Evolutionary conservation across 2,329 filamentous ascomycete genomes (phyloP), one percentile per base, ranked within the genome.

Genomic region (Pseudopyrenochaeta lycopersici): DNA sequence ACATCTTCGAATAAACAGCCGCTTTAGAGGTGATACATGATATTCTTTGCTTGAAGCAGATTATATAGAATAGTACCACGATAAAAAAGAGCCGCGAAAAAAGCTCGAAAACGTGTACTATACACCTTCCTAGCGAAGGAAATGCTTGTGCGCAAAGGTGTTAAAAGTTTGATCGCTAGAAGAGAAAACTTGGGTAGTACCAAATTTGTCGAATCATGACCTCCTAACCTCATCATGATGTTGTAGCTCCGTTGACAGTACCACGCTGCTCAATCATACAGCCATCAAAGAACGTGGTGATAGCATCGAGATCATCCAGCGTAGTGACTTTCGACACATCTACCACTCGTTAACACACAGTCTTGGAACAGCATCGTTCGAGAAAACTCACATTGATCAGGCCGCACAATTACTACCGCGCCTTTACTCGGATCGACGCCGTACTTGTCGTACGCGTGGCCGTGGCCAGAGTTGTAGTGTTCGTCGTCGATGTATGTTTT

Each of bases 401-500:
- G 86, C 12, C 86, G 77, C 7, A 88, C 80, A 53, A 88, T 74
- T 0, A 84, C 77, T 4, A 86, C 56, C 0, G 71, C 73, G 6
- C 72, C 72, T 0, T 58, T 43, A 1, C 35, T 41, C 0, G 47
- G 20, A 49, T 82, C 77, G 11, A 88, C 74, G 0, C 84, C 84
- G 36, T 86, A 85, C 7, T 75, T 75, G 43, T 84, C 76, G 58
- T 88, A 88, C 1, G 82, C 83, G 39, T 84, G 78, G 0, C 85
- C 85, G 51, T 86, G 82, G 1, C 82, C 83, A 2, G 78, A 77
- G 51, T 85, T 81, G 64, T 84, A 89, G 27, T 74, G 76, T 2
- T 86, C 74, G 20, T 83, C 76, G 52, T 88, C 85, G 42, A 92
- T 76, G 63, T 82, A 88, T 1, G 83, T 78, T 55, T 88, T 88